Evolutionary conservation across 2,329 filamentous ascomycete genomes (phyloP).

Genomic region (Scleromitrula shiraiana): DNA sequence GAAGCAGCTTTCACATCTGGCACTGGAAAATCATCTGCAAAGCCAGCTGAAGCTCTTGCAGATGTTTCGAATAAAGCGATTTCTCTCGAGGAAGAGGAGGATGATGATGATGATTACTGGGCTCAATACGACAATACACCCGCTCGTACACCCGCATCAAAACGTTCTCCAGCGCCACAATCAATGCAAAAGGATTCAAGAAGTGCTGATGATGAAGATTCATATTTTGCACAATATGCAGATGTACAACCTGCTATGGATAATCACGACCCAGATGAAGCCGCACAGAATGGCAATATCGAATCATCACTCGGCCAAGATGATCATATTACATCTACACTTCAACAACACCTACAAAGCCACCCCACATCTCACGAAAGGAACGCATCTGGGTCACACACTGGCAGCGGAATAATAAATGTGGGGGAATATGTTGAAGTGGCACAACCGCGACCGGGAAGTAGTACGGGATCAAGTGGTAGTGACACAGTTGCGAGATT

Average conservation of each 20-base stretch:
- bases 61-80: neutral
- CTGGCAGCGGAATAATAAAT: constrained; percentile 13
- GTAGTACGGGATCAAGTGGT: constrained; percentile 49
- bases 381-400: constrained; percentile 4
- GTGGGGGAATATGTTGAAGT: constrained; percentile 29
- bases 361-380: constrained; percentile 6
- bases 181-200: neutral
- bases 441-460: constrained; percentile 50
- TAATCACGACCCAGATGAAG: constrained; percentile 72
- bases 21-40: neutral
- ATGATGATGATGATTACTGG: constrained; percentile 76
- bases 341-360: constrained; percentile 22
- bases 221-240: constrained; percentile 71
- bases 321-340: constrained; percentile 27
- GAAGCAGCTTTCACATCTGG: constrained; percentile 44
- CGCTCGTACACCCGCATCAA: constrained; percentile 51
- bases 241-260: constrained; percentile 75
- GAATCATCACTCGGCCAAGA: constrained; percentile 40
- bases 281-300: constrained; percentile 31
- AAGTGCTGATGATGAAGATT: constrained; percentile 47
- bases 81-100: constrained; percentile 39
- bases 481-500: constrained; percentile 49
- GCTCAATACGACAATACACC: constrained; percentile 68
- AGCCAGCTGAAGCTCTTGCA: neutral
- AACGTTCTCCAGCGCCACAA: constrained; percentile 53